Evolutionary conservation across 2,329 filamentous ascomycete genomes (phyloP), one percentile per base, ranked within the genome.

Genomic region (Apiospora phragmitis): DNA sequence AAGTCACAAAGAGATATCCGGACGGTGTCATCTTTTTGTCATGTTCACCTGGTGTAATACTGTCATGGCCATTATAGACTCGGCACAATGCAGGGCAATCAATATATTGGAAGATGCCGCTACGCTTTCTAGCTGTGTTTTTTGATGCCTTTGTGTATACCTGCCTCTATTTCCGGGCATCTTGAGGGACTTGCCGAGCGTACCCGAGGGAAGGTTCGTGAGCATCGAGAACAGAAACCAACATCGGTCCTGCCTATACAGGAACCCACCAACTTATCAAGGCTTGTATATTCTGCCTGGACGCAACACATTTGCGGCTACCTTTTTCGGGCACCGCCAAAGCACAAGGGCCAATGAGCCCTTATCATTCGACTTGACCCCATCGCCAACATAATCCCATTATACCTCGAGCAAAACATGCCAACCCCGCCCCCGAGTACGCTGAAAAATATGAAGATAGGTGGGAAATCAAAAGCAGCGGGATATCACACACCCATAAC

Each of bases 401-500:
- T 55, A 14, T 32, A 21, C 26, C 26, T 32, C 16, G 14, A 32
- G 49, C 26, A 32, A 32, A 32, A 18, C 14, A 59, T 32, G 51
- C 51, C 29, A 21, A 21, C 18, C 47, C 11, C 38, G 11, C 14
- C 24, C 51, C 51, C 35, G n/a, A 67, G n/a, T 43, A 42, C 38
- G 38, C 14, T 67, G 18, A 26, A 42, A 45, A 4, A 29, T 67
- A 67, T 67, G 38, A 43, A 67, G 65, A 43, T 9, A 14, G 65
- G 65, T 43, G 21, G 29, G 26, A 67, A 35, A 59, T 9, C 51
- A 35, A 35, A 59, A 59, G 29, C 29, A 67, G 35, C 14, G 41
- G 65, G 65, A 67, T 67, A 67, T 67, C 65, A 43, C 41, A 29
- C 65, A 67, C n/a, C 45, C 49, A 29, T 18, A 21, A 75, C 73